These are phyloP conservation scores for Backusella liffmaniae DNA, from an alignment of 192 early-diverging fungal genomes.

Conservation along the genomic window DNA sequence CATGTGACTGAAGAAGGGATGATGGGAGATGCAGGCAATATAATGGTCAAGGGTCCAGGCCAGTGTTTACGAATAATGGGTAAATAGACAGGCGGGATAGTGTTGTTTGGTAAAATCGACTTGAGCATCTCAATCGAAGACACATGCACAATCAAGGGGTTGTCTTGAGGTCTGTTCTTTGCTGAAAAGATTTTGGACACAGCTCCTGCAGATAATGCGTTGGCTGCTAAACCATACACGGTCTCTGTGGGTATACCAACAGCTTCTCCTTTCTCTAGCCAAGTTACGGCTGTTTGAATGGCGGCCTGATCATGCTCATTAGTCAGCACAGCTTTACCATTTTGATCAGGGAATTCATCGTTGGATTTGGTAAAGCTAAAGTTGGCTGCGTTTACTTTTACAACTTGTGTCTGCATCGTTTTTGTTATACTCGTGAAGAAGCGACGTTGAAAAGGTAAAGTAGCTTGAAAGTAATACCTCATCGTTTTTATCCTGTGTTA, in stretches of 20 bases:
- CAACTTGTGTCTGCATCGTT: constrained; percentile 10
- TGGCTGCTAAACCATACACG: constrained; percentile 95
- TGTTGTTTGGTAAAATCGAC: constrained; percentile 55
- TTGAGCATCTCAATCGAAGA: constrained; percentile 87
- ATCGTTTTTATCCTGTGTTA: not conserved
- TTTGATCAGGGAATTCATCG: constrained; percentile 10
- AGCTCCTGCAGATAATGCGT: constrained; percentile 68
- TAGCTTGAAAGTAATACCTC: not conserved
- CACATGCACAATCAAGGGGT: constrained; percentile 97
- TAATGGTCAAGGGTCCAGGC: constrained; percentile 94
- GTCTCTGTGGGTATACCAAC: constrained; percentile 98
- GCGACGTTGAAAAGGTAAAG: constrained; percentile 3
- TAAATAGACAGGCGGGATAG: constrained; percentile 72
- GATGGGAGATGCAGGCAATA: constrained; percentile 69
- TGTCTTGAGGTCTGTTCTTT: constrained; percentile 92
- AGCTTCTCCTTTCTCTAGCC: constrained; percentile 57
- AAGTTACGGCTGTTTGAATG: constrained; percentile 47
- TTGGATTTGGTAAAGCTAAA: constrained; percentile 5
- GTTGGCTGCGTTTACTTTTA: constrained; percentile 5
- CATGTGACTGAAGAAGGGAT: constrained; percentile 82
- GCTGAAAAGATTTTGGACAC: constrained; percentile 77
- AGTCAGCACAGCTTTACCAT: constrained; percentile 18
- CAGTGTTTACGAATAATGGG: constrained; percentile 69
- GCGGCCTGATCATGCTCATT: constrained; percentile 18
- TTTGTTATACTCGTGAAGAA: not conserved